Evolutionary conservation across 2,329 filamentous ascomycete species (phyloP).

Genomic region (Aspergillus niger): DNA sequence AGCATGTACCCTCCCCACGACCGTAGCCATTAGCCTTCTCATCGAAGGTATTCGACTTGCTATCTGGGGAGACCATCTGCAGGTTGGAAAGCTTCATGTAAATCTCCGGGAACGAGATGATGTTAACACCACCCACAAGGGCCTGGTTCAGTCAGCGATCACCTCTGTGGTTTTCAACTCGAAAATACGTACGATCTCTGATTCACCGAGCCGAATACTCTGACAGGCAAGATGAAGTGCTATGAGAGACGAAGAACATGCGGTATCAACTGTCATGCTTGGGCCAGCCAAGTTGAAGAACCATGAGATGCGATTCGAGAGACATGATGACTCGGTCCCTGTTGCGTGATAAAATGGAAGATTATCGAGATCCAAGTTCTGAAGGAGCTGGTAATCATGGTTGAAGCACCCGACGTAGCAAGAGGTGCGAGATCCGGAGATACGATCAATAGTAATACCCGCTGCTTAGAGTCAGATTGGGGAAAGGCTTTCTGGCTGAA

Average conservation of each 20-base stretch:
- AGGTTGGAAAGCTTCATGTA: neutral
- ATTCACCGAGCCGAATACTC: constrained; percentile 7
- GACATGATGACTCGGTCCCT: constrained; percentile 2
- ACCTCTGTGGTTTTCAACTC: too few species aligned
- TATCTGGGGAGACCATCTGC: constrained; percentile 4
- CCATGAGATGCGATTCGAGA: constrained; percentile 18
- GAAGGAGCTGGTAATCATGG: neutral
- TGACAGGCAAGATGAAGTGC: constrained; percentile 18
- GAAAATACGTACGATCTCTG: neutral
- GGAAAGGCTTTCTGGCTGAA: neutral
- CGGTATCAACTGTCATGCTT: constrained; percentile 17
- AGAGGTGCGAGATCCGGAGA: neutral
- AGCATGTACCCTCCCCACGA: constrained; percentile 11
- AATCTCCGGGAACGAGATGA: neutral
- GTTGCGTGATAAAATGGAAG: neutral
- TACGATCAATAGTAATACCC: neutral
- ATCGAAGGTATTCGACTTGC: constrained; percentile 12
- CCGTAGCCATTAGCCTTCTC: constrained; percentile 13
- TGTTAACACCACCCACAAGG: neutral
- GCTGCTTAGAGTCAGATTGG: neutral
- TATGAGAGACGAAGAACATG: constrained; percentile 17
- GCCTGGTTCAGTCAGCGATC: neutral
- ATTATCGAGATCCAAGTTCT: neutral
- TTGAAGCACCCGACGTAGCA: neutral
- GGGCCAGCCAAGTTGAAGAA: constrained; percentile 21